Base-by-base conservation (phyloP, 163 green algal genomes). In the Coccomyxa subellipsoidea region DNA sequence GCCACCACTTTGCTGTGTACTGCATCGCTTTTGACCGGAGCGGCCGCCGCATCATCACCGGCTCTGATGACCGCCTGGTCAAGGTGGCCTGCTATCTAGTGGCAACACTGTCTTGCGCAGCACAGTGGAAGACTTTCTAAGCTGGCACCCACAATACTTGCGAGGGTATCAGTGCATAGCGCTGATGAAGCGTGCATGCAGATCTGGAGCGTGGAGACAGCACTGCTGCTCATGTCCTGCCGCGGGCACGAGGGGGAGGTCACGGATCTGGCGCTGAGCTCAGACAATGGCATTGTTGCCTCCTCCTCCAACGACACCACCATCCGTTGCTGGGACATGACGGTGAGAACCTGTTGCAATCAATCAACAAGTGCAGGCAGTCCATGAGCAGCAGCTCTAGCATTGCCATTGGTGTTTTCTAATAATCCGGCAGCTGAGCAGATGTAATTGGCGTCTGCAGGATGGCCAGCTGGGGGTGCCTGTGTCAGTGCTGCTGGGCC, bases 41-140 rank as follows among this genome's bases (percentile, higher is more conserved):
- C 0, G 91, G 91, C 1, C 38, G 83, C 18, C 83, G 82, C 37
- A 54, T 96, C 21, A 84, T 95, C 73, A 97, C 94, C 31, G 94
- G 94, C 40, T 93, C 91, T 25, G 94, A 98, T 81, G 94, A 98
- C 84, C 82, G 72, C 21, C 80, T 96, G 4, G 90, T 98, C 39
- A 97, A 97, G 90, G 90, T 93, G 71, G 0, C 25, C 37, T 75
- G n/a, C n/a, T n/a, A n/a, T n/a, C n/a, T n/a, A n/a, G n/a, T n/a
- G n/a, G n/a, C n/a, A n/a, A n/a, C n/a, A n/a, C n/a, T n/a, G n/a
- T n/a, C n/a, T n/a, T n/a, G n/a, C n/a, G n/a, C n/a, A n/a, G n/a
- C n/a, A n/a, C n/a, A n/a, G n/a, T n/a, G n/a, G n/a, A n/a, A n/a
- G n/a, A n/a, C n/a, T n/a, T n/a, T n/a, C n/a, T n/a, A n/a, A n/a